Evolutionary conservation across 257 asterid genomes (phyloP), one percentile per base, ranked within the genome.

Genomic region (Penstemon davidsonii): DNA sequence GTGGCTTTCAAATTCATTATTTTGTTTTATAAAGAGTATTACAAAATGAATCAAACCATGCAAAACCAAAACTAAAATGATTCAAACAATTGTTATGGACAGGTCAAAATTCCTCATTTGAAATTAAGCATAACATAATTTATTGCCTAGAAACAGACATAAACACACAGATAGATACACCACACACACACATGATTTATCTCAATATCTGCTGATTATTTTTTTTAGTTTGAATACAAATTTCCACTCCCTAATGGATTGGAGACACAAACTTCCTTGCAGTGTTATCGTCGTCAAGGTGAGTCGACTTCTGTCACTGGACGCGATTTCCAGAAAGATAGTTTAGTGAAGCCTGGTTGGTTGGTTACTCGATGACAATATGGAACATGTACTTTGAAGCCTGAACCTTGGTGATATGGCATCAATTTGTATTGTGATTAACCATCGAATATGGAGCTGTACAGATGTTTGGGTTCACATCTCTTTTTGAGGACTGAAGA

Each of bases 251-350:
- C 73, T 68, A 46, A 72, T 45, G 53, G 63, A 55, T 41, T 62
- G 3, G 56, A 39, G 47, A 51, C 47, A 53, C 60, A 11, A 63
- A 50, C 43, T 70, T 71, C 44, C 52, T 33, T 79, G 82, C 95
- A 93, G 96, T 93, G 99, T 76, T 93, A 76, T 75, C 99, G 97
- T 11, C 93, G 95, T 38, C 95, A 87, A 72, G 97, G 97, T 40
- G 97, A 90, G 68, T 90, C 96, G 10, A 85, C 84, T 25, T 87
- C 97, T 42, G 83, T 81, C 62, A 82, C 82, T 13, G 96, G 96
- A 36, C 87, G 82, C 8, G 80, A 93, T 79, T 90, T 85, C 82
- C 82, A 80, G 84, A 68, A 72, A 75, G 96, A 93, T 62, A 46
- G 57, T 62, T 60, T 88, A 45, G 58, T 79, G 33, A 90, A 88